phyloP scores from a whole-genome alignment of 345 rosid genomes.

The Cardiospermum halicacabum region DNA sequence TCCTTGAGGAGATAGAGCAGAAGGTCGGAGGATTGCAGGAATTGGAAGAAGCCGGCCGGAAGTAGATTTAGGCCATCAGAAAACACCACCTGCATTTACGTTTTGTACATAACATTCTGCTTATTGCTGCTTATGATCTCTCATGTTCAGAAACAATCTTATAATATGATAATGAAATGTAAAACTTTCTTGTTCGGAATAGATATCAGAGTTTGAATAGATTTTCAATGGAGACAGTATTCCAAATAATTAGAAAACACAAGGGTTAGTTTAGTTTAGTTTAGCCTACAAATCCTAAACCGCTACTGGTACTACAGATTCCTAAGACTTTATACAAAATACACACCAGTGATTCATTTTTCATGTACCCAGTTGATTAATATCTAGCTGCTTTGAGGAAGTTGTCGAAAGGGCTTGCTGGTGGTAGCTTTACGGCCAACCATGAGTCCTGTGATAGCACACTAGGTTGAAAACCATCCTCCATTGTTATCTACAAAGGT shows the following conservation, averaged over 20 bases:
- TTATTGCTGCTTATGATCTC: neutral
- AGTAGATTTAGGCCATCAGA: no score
- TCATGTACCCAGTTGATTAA: conserved; percentile 4
- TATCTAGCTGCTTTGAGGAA: conserved; percentile 88
- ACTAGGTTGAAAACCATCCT: conserved; percentile 11
- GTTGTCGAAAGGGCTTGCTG: conserved; percentile 91
- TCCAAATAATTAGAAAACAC: no score
- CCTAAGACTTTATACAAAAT: conserved; percentile 25
- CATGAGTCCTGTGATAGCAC: conserved; percentile 33
- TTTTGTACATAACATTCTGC: neutral
- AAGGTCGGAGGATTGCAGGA: conserved; percentile 82
- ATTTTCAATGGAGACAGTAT: no score
- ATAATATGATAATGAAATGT: no score
- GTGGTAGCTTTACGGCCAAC: conserved; percentile 71
- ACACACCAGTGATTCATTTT: neutral
- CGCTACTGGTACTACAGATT: no score
- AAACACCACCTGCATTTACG: no score
- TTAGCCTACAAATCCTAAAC: conserved; percentile 3
- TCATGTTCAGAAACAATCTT: no score
- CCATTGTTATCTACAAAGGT: conserved; percentile 22
- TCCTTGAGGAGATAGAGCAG: conserved; percentile 92
- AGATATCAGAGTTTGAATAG: no score
- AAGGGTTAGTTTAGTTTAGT: no score
- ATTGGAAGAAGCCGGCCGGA: conserved; percentile 73
- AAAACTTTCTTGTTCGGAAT: no score